A percentile compares a stretch with the other conserved stretches of the same genome.
These are phyloP conservation scores for Geotrichum macrosporum DNA, from an alignment of 1,139 yeast genomes.

Conservation along the genomic window DNA sequence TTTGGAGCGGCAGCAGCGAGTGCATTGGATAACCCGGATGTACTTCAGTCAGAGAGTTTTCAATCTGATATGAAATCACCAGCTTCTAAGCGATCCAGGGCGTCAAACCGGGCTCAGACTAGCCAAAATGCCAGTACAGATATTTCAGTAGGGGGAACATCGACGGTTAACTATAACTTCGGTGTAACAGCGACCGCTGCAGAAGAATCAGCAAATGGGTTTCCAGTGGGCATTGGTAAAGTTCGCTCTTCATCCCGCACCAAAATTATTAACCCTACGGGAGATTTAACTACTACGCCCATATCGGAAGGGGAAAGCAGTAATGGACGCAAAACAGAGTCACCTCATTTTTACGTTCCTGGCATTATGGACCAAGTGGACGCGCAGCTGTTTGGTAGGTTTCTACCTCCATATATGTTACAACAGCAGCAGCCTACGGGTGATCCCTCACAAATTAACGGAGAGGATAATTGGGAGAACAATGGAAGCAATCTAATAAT, in stretches of 20 bases:
- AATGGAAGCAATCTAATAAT: too few relatives aligned
- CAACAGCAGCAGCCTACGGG: constrained; percentile 15
- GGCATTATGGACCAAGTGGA: constrained; percentile 82
- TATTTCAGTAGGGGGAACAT: too few relatives aligned
- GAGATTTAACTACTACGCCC: not conserved
- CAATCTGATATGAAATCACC: not conserved
- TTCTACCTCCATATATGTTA: constrained; percentile 79
- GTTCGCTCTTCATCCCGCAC: too few relatives aligned
- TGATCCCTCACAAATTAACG: not conserved
- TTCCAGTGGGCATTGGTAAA: constrained; percentile 1
- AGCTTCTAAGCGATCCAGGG: not conserved
- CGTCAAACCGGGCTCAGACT: not conserved
- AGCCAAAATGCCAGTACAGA: not conserved
- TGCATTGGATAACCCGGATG: not conserved
- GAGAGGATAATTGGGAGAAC: not conserved
- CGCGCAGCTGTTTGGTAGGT: constrained; percentile 76
- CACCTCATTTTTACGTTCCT: constrained; percentile 49
- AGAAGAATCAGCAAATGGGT: constrained; percentile 14
- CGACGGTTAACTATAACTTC: not conserved
- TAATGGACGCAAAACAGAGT: constrained; percentile 13
- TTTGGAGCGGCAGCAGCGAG: constrained; percentile 10
- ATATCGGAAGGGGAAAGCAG: not conserved
- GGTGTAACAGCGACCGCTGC: constrained; percentile 13
- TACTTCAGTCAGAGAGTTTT: not conserved
- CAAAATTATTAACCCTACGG: not conserved